Percentiles rank a stretch among this genome's conserved stretches.
Conservation (phyloP, 73 alveolate genomes). For the Blepharisma stoltei region DNA sequence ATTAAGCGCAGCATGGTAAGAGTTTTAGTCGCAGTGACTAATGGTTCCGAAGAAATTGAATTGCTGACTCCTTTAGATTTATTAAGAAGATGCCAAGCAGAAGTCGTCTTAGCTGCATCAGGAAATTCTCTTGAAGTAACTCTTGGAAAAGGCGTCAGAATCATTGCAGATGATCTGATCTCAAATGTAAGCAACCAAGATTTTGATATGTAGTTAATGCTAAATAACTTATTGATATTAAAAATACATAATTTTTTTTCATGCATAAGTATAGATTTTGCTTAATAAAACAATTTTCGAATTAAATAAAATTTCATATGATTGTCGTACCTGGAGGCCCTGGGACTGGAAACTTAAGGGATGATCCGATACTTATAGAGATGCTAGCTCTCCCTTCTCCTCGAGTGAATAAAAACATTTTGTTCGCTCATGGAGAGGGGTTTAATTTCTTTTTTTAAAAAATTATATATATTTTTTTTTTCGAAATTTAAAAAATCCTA, state of each 20-base stretch:
- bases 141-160: neutral
- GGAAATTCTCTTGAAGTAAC: conserved; percentile 6
- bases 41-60: conserved; percentile 62
- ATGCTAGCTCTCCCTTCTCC: too few species aligned
- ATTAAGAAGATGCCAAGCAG: conserved; percentile 52
- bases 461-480: too few species aligned
- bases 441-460: too few species aligned
- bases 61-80: conserved; percentile 50
- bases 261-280: too few species aligned
- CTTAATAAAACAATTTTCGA: too few species aligned
- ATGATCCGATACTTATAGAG: conserved; percentile 47
- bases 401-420: too few species aligned
- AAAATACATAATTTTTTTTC: too few species aligned
- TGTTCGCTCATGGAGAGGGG: too few species aligned
- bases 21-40: conserved; percentile 48
- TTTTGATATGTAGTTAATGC: too few species aligned
- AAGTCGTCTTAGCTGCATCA: conserved; percentile 45
- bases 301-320: too few species aligned
- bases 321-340: conserved; percentile 90
- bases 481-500: too few species aligned
- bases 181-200: neutral
- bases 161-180: conserved; percentile 25
- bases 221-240: too few species aligned
- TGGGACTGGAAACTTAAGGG: conserved; percentile 69
- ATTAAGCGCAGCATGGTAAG: neutral